Conservation (phyloP, 805 yeast genomes). For the Isabelozyma rhagii region DNA sequence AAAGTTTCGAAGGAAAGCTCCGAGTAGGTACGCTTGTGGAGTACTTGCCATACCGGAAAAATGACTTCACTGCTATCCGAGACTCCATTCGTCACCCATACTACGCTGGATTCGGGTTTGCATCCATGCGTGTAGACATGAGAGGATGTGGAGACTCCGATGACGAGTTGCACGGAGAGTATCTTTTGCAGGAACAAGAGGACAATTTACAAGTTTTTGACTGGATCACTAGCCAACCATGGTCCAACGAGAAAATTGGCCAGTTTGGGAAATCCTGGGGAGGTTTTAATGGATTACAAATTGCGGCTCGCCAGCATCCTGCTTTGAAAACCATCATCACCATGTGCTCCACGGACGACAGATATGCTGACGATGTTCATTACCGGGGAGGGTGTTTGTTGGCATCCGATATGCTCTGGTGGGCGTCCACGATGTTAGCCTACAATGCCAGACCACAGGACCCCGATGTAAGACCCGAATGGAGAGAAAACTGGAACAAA, state of each 20-base stretch:
- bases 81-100: slow-evolving; percentile 45
- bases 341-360: slow-evolving; percentile 45
- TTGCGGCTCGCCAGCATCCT: slow-evolving; percentile 46
- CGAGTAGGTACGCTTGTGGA: slow-evolving; percentile 40
- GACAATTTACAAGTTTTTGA: slow-evolving; percentile 42
- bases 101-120: slow-evolving; percentile 46
- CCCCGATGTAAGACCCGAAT: slow-evolving; percentile 37
- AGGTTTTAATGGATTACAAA: slow-evolving; percentile 45
- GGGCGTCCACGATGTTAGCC: slow-evolving; percentile 47
- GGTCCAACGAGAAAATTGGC: slow-evolving; percentile 46
- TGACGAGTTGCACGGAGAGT: slow-evolving; percentile 39
- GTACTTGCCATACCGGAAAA: slow-evolving; percentile 45
- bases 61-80: slow-evolving; percentile 42
- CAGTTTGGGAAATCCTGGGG: slow-evolving; percentile 52
- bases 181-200: slow-evolving; percentile 41
- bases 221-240: slow-evolving; percentile 36
- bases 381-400: slow-evolving; percentile 45
- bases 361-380: slow-evolving; percentile 49
- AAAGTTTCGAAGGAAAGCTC: slow-evolving; percentile 6
- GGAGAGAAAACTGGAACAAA: slow-evolving; percentile 41
- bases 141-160: slow-evolving; percentile 45
- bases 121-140: slow-evolving; percentile 45
- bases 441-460: slow-evolving; percentile 47
- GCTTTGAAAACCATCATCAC: slow-evolving; percentile 43
- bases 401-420: slow-evolving; percentile 48